phyloP scores from a whole-genome alignment of 345 rosid genomes.

The Camelina sativa region DNA sequence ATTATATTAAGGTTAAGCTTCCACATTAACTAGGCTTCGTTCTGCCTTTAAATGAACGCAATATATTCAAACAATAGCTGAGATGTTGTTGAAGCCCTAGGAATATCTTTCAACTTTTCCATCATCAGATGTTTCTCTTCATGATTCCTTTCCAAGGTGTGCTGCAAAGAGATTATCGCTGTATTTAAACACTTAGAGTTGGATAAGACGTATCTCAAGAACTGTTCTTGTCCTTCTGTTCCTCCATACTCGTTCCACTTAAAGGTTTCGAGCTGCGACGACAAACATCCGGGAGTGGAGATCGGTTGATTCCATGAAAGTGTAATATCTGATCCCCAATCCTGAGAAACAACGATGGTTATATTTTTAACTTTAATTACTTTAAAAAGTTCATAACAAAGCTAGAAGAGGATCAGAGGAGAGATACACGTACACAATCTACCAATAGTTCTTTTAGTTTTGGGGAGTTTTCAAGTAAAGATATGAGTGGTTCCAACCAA shows the following conservation, averaged over 20 bases:
- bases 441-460: background rate
- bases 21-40: too few species aligned
- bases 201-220: background rate
- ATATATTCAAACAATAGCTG: too few species aligned
- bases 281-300: background rate
- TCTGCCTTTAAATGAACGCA: too few species aligned
- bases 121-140: background rate
- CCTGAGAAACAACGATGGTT: background rate
- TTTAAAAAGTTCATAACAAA: background rate
- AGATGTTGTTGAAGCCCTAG: background rate
- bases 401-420: background rate
- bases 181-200: background rate
- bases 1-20: too few species aligned
- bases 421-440: background rate
- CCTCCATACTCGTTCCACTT: background rate
- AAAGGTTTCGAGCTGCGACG: background rate
- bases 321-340: background rate
- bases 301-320: background rate
- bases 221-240: slow-evolving; percentile 1
- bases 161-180: background rate
- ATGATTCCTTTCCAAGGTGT: background rate
- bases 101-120: background rate
- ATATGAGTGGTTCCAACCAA: slow-evolving; percentile 10
- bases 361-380: background rate
- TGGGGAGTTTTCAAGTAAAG: background rate